Conservation (phyloP, 176 grass and related monocot species). For the Aegilops bicornis region DNA sequence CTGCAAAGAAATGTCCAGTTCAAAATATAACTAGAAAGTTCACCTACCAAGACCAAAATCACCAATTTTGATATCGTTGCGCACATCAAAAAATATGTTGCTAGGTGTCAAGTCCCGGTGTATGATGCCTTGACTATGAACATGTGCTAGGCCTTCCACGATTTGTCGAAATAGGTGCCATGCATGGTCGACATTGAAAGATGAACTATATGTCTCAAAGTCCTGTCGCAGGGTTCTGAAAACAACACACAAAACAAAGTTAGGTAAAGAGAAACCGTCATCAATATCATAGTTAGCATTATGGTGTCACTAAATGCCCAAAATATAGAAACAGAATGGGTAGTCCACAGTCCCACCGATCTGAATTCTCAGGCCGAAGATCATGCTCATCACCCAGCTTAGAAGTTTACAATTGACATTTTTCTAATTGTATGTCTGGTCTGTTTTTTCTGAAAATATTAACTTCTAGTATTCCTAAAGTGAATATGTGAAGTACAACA, state of each 20-base stretch:
- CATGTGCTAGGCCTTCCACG: slow-evolving; percentile 93
- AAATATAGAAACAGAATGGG: not conserved
- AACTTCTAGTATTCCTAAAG: not conserved
- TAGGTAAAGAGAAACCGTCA: slow-evolving; percentile 9
- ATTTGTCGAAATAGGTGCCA: slow-evolving; percentile 98
- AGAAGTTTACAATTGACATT: not conserved
- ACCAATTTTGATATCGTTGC: slow-evolving; percentile 88
- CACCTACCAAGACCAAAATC: slow-evolving; percentile 57
- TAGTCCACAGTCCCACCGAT: not conserved
- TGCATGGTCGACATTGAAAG: slow-evolving; percentile 71
- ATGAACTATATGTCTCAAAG: slow-evolving; percentile 76
- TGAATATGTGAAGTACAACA: not conserved
- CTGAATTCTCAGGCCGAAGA: slow-evolving; percentile 16
- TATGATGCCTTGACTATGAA: slow-evolving; percentile 98
- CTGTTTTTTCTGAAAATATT: not conserved
- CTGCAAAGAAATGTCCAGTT: slow-evolving; percentile 20
- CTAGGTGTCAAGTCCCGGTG: slow-evolving; percentile 95
- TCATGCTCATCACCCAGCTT: not conserved
- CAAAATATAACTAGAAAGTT: slow-evolving; percentile 18
- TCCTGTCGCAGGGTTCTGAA: slow-evolving; percentile 83
- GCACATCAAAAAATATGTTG: slow-evolving; percentile 98
- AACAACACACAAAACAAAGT: not conserved
- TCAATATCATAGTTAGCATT: not conserved
- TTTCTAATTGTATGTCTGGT: not conserved
- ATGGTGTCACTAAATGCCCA: slow-evolving; percentile 7